Conservation (phyloP, 164 flowering plant species). For the Vitis rotundifolia region DNA sequence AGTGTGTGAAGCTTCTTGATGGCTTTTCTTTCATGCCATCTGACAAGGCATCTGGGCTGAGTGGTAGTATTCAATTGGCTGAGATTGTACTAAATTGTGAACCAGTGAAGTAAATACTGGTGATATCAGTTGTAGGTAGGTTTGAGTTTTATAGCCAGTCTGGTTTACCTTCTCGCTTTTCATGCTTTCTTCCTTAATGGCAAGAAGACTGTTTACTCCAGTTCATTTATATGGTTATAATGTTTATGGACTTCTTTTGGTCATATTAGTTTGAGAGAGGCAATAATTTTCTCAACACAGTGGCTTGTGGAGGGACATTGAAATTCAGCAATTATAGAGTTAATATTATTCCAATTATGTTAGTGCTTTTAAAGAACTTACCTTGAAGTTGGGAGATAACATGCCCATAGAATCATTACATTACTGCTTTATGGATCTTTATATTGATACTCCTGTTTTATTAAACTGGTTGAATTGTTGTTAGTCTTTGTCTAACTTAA, state of each 20-base stretch:
- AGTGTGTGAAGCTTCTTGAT: constrained; percentile 76
- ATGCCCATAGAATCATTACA: too few relatives aligned
- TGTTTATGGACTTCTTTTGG: too few relatives aligned
- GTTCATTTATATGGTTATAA: too few relatives aligned
- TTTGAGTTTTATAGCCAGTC: not conserved
- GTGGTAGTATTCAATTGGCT: constrained; percentile 81
- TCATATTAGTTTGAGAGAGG: too few relatives aligned
- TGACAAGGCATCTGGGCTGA: constrained; percentile 52
- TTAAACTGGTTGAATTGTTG: not conserved
- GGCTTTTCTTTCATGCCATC: constrained; percentile 86
- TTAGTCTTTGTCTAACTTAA: not conserved
- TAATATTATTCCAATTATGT: too few relatives aligned
- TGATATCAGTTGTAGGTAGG: not conserved
- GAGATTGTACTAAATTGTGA: constrained; percentile 51
- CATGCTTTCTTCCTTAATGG: not conserved
- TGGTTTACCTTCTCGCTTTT: not conserved
- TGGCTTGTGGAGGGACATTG: too few relatives aligned
- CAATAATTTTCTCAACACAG: too few relatives aligned
- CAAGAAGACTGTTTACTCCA: too few relatives aligned
- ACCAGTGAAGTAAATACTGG: constrained; percentile 5
- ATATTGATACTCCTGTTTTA: not conserved
- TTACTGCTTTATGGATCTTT: too few relatives aligned
- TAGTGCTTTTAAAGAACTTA: too few relatives aligned
- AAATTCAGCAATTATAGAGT: too few relatives aligned
- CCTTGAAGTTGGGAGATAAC: too few relatives aligned